These are phyloP conservation scores for Paramecium primaurelia DNA, from an alignment of 73 alveolate species.

Conservation along the genomic window DNA sequence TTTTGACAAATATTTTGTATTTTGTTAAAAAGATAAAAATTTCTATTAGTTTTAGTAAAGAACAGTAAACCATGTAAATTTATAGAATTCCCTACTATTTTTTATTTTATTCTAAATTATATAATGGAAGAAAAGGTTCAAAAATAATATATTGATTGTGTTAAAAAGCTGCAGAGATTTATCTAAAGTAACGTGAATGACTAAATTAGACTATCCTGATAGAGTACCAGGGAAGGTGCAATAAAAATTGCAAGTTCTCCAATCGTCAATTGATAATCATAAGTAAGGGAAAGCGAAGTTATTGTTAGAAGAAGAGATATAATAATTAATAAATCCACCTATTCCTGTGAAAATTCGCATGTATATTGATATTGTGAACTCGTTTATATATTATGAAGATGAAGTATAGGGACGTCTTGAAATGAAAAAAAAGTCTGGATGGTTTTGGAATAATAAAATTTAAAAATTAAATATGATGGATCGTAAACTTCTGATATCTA, in stretches of 20 bases:
- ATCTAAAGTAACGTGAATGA: background rate
- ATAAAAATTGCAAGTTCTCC: background rate
- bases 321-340: background rate
- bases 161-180: background rate
- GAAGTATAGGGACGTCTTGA: background rate
- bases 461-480: background rate
- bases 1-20: no score
- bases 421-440: constrained; percentile 13
- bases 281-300: background rate
- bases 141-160: background rate
- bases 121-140: constrained; percentile 8
- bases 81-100: background rate
- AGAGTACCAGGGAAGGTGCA: constrained; percentile 7
- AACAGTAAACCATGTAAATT: background rate
- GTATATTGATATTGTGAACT: constrained; percentile 2
- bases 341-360: background rate
- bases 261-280: background rate
- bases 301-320: background rate
- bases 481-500: background rate
- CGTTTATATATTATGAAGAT: background rate
- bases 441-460: constrained; percentile 17
- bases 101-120: background rate
- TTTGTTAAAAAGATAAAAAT: no score
- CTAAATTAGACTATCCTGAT: constrained; percentile 15
- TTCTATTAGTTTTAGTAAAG: background rate